Conservation (phyloP, 768 basidiomycete species). For the Russula emetica region DNA sequence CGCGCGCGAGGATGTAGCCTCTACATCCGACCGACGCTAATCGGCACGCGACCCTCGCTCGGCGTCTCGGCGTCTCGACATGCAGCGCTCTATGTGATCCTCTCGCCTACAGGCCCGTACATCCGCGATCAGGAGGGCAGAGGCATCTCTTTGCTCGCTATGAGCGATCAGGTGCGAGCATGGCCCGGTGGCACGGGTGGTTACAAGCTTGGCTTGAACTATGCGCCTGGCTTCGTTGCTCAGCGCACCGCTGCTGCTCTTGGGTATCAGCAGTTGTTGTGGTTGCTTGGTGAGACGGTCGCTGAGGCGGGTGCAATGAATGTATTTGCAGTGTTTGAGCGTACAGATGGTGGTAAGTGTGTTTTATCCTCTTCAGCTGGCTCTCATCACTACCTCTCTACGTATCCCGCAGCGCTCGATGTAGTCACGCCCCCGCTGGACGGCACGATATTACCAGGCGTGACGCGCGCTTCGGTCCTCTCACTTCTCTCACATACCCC, state of each 20-base stretch:
- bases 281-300: slow-evolving; percentile 42
- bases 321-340: slow-evolving; percentile 44
- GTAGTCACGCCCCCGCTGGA: slow-evolving; percentile 86
- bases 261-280: slow-evolving; percentile 50
- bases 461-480: slow-evolving; percentile 88
- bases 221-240: slow-evolving; percentile 37
- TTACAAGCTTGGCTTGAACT: slow-evolving; percentile 45
- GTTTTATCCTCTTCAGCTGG: neutral
- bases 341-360: slow-evolving; percentile 38
- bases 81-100: slow-evolving; percentile 82
- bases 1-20: slow-evolving; percentile 66
- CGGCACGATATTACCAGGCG: slow-evolving; percentile 88
- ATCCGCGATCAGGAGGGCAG: slow-evolving; percentile 33
- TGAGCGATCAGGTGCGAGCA: slow-evolving; percentile 44
- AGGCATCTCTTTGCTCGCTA: slow-evolving; percentile 42
- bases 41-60: slow-evolving; percentile 46
- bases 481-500: slow-evolving; percentile 62
- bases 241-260: slow-evolving; percentile 44
- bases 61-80: slow-evolving; percentile 73
- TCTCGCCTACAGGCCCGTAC: slow-evolving; percentile 57
- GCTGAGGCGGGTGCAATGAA: slow-evolving; percentile 48
- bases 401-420: slow-evolving; percentile 51
- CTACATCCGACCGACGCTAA: slow-evolving; percentile 82
- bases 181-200: slow-evolving; percentile 50
- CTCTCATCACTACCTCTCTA: slow-evolving; percentile 24